These are phyloP conservation scores for Hypoxylon cercidicola DNA, from an alignment of 495 filamentous ascomycete species.

Conservation along the genomic window DNA sequence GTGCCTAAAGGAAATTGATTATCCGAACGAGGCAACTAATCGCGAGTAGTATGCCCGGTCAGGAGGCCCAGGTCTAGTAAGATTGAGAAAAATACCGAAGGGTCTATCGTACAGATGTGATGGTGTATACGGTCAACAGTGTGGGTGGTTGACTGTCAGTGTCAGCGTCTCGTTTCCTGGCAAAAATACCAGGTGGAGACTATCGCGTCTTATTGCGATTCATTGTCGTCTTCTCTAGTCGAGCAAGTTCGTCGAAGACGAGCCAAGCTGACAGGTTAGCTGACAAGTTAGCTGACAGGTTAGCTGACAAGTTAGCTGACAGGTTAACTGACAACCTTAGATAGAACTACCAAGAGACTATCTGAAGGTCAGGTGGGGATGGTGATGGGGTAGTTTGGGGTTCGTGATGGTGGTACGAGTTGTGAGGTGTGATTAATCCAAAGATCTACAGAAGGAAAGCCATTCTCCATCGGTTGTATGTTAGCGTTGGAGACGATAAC, in stretches of 20 bases:
- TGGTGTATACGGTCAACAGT: background rate
- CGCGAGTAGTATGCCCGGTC: background rate
- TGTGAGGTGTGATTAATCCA: background rate
- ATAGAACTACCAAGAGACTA: background rate
- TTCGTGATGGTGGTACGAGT: background rate
- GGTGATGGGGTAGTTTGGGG: constrained; percentile 15
- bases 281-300: background rate
- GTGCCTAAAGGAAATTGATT: background rate
- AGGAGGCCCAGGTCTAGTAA: background rate
- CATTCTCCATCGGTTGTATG: constrained; percentile 1
- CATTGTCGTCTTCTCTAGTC: background rate
- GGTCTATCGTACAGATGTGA: background rate
- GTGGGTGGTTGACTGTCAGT: background rate
- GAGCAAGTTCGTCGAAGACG: background rate
- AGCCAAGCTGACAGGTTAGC: background rate
- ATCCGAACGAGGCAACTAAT: background rate
- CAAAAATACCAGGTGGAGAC: background rate
- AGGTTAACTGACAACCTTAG: background rate
- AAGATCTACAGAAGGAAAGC: background rate
- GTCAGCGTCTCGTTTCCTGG: background rate
- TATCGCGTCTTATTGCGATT: background rate
- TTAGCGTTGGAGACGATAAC: constrained; percentile 11
- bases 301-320: background rate
- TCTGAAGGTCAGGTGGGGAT: background rate
- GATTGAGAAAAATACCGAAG: background rate